Percentiles rank a stretch among this genome's conserved stretches.
Evolutionary conservation across 169 alveolate genomes (phyloP).

Genomic region (Theileria orientalis): DNA sequence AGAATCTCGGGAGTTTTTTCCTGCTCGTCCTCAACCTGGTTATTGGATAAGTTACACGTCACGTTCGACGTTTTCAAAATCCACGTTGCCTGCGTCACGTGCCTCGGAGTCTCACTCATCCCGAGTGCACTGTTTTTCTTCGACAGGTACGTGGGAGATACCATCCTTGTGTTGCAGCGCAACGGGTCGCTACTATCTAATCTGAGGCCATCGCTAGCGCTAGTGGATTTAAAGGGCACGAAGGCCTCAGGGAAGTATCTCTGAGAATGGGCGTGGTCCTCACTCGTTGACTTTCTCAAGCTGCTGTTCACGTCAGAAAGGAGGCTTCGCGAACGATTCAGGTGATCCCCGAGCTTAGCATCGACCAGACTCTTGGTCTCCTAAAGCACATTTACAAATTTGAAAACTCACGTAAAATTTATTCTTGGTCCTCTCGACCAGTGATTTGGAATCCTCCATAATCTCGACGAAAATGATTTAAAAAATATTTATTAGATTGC

Average conservation of each 20-base stretch:
- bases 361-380: slow-evolving; percentile 17
- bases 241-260: not conserved
- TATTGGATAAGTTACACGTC: slow-evolving; percentile 30
- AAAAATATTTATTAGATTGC: too few species aligned
- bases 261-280: not conserved
- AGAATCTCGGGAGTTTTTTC: slow-evolving; percentile 62
- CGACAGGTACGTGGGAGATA: not conserved
- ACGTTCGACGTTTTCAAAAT: slow-evolving; percentile 45
- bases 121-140: not conserved
- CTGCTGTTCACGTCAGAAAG: slow-evolving; percentile 9
- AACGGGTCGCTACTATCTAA: not conserved
- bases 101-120: slow-evolving; percentile 15
- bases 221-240: not conserved
- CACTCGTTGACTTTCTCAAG: not conserved
- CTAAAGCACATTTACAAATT: not conserved
- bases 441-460: not conserved
- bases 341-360: slow-evolving; percentile 8
- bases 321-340: slow-evolving; percentile 1
- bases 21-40: slow-evolving; percentile 41
- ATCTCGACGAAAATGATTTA: too few species aligned
- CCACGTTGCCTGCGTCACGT: slow-evolving; percentile 62
- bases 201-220: not conserved
- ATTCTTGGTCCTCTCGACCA: slow-evolving; percentile 5
- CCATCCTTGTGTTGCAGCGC: not conserved
- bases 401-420: slow-evolving; percentile 13